A percentile compares a stretch with the other conserved stretches of the same genome.
These are phyloP conservation scores for Clitopilus passeckerianus DNA, from an alignment of 768 basidiomycete species.

Conservation along the genomic window DNA sequence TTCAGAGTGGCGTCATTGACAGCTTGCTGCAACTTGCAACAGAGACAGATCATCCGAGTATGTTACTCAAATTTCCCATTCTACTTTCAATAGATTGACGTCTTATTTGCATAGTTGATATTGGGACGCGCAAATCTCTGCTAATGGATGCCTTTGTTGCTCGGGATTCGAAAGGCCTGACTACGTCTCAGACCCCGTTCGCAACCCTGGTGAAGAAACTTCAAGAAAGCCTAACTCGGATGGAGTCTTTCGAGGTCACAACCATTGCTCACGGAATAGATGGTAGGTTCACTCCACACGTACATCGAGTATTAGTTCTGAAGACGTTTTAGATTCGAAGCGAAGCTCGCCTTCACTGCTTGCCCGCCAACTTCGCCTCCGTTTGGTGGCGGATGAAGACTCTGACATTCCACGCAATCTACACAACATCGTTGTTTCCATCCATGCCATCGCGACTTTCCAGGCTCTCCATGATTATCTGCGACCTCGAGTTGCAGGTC, in stretches of 20 bases:
- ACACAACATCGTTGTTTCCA: constrained; percentile 92
- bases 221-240: constrained; percentile 90
- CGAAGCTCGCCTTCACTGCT: constrained; percentile 87
- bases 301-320: neutral
- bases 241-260: constrained; percentile 94
- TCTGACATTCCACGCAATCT: constrained; percentile 83
- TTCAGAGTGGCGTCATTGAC: constrained; percentile 92
- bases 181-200: constrained; percentile 52
- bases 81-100: neutral
- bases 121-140: constrained; percentile 67
- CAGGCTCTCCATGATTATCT: constrained; percentile 96
- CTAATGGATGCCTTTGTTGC: constrained; percentile 74
- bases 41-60: constrained; percentile 56
- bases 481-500: constrained; percentile 79
- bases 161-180: constrained; percentile 40
- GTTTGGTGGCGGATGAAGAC: constrained; percentile 85
- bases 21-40: constrained; percentile 80
- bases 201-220: constrained; percentile 87
- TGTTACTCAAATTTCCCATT: constrained; percentile 13
- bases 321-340: constrained; percentile 62
- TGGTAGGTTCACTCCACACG: constrained; percentile 39
- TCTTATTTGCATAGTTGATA: constrained; percentile 41
- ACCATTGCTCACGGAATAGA: constrained; percentile 82
- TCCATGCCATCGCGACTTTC: constrained; percentile 97
- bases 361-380: constrained; percentile 88